These are phyloP conservation scores for Aspergillus alliaceus DNA, from an alignment of 2,329 filamentous ascomycete genomes.

Conservation along the genomic window DNA sequence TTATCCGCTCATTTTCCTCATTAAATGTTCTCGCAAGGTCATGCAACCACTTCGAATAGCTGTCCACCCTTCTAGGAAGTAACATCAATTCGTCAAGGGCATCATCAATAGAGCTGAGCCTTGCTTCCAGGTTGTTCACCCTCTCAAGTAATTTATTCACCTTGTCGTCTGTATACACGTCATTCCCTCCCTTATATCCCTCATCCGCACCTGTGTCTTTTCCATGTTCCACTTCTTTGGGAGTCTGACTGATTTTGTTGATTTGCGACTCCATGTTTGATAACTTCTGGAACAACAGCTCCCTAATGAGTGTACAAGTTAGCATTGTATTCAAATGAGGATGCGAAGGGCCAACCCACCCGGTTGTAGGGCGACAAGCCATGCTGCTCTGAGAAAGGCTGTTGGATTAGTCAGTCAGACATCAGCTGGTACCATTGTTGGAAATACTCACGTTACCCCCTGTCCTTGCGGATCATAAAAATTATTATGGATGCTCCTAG, in stretches of 20 bases:
- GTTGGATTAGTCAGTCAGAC: background rate
- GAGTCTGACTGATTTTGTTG: background rate
- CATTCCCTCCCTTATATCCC: background rate
- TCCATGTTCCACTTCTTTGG: background rate
- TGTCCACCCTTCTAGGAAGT: background rate
- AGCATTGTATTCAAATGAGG: background rate
- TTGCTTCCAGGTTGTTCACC: background rate
- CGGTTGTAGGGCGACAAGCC: background rate
- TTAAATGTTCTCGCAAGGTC: background rate
- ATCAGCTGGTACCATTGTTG: background rate
- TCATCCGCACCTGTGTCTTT: background rate
- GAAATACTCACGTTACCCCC: background rate
- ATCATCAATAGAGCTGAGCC: background rate
- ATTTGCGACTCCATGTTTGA: background rate
- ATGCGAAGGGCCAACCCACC: background rate
- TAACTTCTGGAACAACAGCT: background rate
- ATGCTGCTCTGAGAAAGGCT: background rate
- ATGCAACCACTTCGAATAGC: background rate
- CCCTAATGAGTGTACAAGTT: background rate
- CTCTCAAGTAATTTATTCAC: background rate
- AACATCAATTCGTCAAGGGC: background rate
- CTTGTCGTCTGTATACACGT: background rate
- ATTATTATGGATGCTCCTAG: background rate
- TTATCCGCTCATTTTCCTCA: background rate
- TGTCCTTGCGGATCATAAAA: background rate